Conservation (phyloP, 495 filamentous ascomycete genomes). For the Talaromyces liani region DNA sequence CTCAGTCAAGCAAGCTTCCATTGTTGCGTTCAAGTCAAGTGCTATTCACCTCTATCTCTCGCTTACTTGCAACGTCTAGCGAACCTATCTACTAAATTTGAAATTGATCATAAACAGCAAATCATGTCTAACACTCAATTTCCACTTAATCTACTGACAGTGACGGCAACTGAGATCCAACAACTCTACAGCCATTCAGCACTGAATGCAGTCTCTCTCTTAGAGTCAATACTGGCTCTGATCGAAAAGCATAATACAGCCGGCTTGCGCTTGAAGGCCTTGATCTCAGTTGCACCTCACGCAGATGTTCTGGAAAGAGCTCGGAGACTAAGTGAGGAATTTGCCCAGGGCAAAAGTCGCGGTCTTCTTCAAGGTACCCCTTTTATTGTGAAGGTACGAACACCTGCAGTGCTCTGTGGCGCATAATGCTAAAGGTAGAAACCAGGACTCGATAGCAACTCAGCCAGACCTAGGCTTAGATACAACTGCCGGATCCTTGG, state of each 20-base stretch:
- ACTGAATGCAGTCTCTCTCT: slow-evolving; percentile 33
- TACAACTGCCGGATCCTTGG: slow-evolving; percentile 25
- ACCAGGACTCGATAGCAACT: slow-evolving; percentile 14
- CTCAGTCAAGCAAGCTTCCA: too few species aligned
- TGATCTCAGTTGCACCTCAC: slow-evolving; percentile 28
- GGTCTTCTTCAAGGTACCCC: slow-evolving; percentile 36
- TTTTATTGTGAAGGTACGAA: slow-evolving; percentile 24
- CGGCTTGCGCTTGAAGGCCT: slow-evolving; percentile 12
- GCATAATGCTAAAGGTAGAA: background rate
- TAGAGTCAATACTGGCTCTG: slow-evolving; percentile 38
- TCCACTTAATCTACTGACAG: background rate
- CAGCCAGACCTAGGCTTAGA: slow-evolving; percentile 17
- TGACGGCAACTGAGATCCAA: background rate
- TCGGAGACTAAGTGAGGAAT: slow-evolving; percentile 24
- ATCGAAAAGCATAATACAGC: slow-evolving; percentile 38
- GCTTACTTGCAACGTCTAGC: too few species aligned
- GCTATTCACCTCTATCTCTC: too few species aligned
- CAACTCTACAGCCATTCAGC: background rate
- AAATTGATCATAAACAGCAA: background rate
- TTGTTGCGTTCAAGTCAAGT: too few species aligned
- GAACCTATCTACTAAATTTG: too few species aligned
- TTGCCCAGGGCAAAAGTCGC: slow-evolving; percentile 19
- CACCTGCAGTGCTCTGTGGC: background rate
- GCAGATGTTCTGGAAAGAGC: slow-evolving; percentile 21
- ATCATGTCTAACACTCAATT: background rate